Evolutionary conservation across 306 rosid species (phyloP), one percentile per base, ranked within the genome.

Genomic region (Glycyrrhiza uralensis): DNA sequence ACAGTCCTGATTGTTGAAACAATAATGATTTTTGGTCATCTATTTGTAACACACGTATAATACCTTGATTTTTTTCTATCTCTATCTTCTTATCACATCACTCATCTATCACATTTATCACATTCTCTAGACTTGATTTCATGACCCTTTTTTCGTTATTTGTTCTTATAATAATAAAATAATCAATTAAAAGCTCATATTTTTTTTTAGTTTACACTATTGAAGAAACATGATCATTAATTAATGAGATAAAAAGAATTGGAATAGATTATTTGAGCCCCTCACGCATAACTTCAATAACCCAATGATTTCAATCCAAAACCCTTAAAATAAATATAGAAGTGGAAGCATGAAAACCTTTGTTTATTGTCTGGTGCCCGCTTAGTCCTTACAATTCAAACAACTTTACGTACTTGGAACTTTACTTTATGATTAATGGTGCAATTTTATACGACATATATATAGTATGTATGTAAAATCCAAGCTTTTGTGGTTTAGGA

Each of bases 371-470:
- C 29, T 70, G 78, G 72, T 85, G 86, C 50, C 64, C 52, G 78
- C 75, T 70, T 32, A 78, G 72, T 68, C 58, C 74, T 73, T 41
- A 62, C 44, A 73, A 67, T 76, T 72, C 76, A 61, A 60, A 38
- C 59, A 56, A 55, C 85, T 80, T 63, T 56, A 46, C 70, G 82
- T 80, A 82, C 85, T 83, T 80, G 26, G 23, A 57, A 22, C 23
- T 47, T 41, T 44, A 55, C 69, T 76, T 55, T 42, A 76, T 22
- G 30, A 22, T 7, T 71, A 58, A 33, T 51, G 71, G 59, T 22
- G 38, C 35, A 30, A 55, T 73, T 30, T 51, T 50, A 6, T 62
- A 51, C 29, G 49, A 50, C 51, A 66, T 46, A 24, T 18, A 55
- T 35, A 74, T 59, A n/a, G n/a, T n/a, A n/a, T n/a, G n/a, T n/a